These are phyloP conservation scores for Backusella westeae DNA, from an alignment of 192 early-diverging fungal genomes.

Conservation along the genomic window DNA sequence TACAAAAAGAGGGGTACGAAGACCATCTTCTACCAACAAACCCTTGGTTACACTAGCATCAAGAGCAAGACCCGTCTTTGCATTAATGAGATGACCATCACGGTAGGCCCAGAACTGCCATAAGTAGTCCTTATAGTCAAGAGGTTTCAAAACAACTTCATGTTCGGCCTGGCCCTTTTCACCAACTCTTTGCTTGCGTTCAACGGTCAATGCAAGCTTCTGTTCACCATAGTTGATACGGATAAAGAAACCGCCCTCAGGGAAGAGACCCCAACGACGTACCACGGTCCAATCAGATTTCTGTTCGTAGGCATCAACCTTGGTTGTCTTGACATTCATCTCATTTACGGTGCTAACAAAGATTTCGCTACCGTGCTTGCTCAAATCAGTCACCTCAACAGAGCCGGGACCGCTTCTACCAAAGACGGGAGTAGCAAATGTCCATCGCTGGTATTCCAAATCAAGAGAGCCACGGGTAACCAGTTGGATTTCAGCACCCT, in stretches of 20 bases:
- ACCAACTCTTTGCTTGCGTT: constrained; percentile 1
- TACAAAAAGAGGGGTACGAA: constrained; percentile 9
- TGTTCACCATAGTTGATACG: constrained; percentile 1
- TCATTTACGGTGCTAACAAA: constrained; percentile 7
- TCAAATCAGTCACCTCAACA: not conserved
- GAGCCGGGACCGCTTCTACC: not conserved
- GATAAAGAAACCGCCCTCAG: constrained; percentile 22
- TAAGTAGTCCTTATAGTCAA: constrained; percentile 16
- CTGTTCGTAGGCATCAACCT: not conserved
- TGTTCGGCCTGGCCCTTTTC: not conserved
- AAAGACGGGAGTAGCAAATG: constrained; percentile 23
- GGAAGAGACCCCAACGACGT: constrained; percentile 28
- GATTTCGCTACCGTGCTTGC: not conserved
- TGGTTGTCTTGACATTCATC: not conserved
- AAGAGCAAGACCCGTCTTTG: constrained; percentile 16
- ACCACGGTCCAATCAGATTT: not conserved
- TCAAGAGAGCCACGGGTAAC: constrained; percentile 4
- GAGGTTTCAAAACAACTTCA: constrained; percentile 2
- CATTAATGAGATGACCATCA: constrained; percentile 23
- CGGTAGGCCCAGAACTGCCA: constrained; percentile 20
- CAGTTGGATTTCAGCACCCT: constrained; percentile 6
- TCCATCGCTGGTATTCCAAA: not conserved
- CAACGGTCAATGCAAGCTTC: constrained; percentile 18
- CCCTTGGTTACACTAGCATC: constrained; percentile 3
- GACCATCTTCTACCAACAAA: constrained; percentile 12